Conservation (phyloP, 306 rosid species). For the Vicia villosa region DNA sequence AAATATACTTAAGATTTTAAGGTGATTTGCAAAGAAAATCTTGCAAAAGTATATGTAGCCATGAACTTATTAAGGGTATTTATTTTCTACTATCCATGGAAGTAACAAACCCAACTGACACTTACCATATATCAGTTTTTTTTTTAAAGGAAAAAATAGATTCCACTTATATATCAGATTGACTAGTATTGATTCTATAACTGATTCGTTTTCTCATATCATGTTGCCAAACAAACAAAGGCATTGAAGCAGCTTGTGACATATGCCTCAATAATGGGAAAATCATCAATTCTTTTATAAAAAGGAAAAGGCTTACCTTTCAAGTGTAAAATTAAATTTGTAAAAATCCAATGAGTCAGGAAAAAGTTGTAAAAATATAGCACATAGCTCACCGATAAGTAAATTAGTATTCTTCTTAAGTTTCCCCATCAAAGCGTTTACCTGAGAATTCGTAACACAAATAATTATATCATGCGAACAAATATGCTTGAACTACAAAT, state of each 20-base stretch:
- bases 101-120: constrained; percentile 2
- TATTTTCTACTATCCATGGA: background rate
- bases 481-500: constrained; percentile 8
- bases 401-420: constrained; percentile 69
- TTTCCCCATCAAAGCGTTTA: constrained; percentile 61
- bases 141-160: no score
- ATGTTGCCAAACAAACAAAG: background rate
- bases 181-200: constrained; percentile 1
- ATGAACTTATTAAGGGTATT: background rate
- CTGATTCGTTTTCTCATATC: background rate
- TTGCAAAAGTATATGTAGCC: background rate
- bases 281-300: background rate
- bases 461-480: constrained; percentile 24
- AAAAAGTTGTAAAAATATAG: constrained; percentile 21
- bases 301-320: background rate
- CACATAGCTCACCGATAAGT: constrained; percentile 72
- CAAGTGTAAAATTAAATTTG: constrained; percentile 16
- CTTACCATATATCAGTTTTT: background rate
- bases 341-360: constrained; percentile 11
- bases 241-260: constrained; percentile 9
- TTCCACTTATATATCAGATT: no score
- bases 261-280: background rate
- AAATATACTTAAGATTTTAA: background rate
- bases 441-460: constrained; percentile 53
- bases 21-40: constrained; percentile 2